phyloP scores from a whole-genome alignment of 2,329 filamentous ascomycete species.

The Claviceps monticola region DNA sequence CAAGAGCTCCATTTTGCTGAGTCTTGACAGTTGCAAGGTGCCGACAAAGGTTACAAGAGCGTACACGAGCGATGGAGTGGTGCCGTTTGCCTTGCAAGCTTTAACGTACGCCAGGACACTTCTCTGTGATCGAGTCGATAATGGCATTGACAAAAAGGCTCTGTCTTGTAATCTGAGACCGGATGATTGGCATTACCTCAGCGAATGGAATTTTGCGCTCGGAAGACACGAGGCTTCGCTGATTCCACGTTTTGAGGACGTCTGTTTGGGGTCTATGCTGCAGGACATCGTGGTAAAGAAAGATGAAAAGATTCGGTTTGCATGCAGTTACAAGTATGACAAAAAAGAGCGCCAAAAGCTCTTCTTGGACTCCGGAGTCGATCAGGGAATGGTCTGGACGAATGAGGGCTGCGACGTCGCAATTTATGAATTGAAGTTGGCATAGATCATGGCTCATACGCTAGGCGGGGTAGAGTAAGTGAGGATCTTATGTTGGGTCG shows the following conservation, averaged over 20 bases:
- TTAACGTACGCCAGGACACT: neutral
- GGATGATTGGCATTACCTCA: neutral
- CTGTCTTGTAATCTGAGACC: neutral
- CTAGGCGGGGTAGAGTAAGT: neutral
- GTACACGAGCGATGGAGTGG: conserved; percentile 1
- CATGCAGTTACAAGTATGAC: neutral
- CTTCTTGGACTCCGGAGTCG: neutral
- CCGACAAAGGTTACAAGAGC: neutral
- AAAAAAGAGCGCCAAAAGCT: neutral
- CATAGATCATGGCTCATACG: neutral
- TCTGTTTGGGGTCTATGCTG: neutral
- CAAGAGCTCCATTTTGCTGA: neutral
- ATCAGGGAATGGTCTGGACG: neutral
- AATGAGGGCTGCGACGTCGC: neutral
- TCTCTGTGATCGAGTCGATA: neutral
- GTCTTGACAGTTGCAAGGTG: conserved; percentile 1
- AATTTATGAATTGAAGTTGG: neutral
- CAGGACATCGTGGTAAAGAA: neutral
- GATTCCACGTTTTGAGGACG: neutral
- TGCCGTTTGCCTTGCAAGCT: conserved; percentile 1
- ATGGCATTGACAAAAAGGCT: neutral
- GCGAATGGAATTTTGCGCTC: neutral
- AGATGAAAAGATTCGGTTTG: neutral
- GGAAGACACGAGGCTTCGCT: neutral
- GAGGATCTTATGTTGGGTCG: too few relatives aligned